Conservation (phyloP, 169 alveolate species). For the Eimeria zaria region DNA sequence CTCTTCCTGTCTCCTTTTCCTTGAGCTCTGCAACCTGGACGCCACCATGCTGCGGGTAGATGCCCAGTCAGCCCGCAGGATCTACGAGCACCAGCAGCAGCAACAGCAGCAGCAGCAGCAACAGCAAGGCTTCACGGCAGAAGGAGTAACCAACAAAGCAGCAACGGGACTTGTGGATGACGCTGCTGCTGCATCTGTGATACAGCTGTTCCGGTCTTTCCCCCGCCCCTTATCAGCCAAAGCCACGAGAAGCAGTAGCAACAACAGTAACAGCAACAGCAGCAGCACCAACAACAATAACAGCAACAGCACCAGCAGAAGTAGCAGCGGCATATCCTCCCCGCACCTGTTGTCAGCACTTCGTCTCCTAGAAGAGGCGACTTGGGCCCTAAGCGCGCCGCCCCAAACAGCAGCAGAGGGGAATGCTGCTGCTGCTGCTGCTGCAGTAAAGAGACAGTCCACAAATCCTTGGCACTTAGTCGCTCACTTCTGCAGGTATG, state of each 20-base stretch:
- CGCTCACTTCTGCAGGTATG: slow-evolving; percentile 87
- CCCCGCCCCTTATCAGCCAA: slow-evolving; percentile 31
- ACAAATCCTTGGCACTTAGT: slow-evolving; percentile 89
- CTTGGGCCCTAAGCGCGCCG: slow-evolving; percentile 89
- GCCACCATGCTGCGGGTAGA: slow-evolving; percentile 87
- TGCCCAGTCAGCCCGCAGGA: slow-evolving; percentile 86
- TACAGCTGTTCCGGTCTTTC: slow-evolving; percentile 51
- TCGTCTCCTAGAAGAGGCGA: slow-evolving; percentile 90
- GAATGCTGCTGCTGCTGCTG: slow-evolving; percentile 14
- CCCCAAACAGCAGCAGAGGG: slow-evolving; percentile 69
- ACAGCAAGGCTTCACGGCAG: not conserved
- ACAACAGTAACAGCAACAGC: not conserved
- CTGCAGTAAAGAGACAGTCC: slow-evolving; percentile 34
- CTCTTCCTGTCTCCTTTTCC: slow-evolving; percentile 83
- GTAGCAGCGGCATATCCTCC: slow-evolving; percentile 80
- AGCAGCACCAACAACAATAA: not conserved
- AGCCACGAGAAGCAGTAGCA: not conserved
- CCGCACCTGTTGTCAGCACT: slow-evolving; percentile 85
- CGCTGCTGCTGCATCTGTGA: slow-evolving; percentile 19
- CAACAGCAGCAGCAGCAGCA: slow-evolving; percentile 72
- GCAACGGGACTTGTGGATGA: not conserved
- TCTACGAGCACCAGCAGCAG: slow-evolving; percentile 74
- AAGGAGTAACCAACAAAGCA: not conserved
- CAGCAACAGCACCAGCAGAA: slow-evolving; percentile 47
- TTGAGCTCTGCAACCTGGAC: slow-evolving; percentile 88